Percentiles rank a stretch among this genome's conserved stretches.
phyloP scores from a whole-genome alignment of 108 stramenopile species.

The Skeletonema potamos region DNA sequence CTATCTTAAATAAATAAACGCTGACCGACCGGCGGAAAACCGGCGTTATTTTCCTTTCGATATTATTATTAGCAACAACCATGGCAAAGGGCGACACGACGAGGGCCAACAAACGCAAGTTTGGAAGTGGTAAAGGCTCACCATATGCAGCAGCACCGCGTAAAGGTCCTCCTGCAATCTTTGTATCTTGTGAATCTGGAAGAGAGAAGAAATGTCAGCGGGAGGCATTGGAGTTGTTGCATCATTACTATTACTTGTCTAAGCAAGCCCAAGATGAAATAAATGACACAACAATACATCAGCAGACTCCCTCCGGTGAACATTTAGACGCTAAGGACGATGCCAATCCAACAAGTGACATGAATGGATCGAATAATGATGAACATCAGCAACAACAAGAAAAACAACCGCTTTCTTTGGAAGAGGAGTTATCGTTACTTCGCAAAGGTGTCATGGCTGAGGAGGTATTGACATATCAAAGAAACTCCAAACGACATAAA shows the following conservation, averaged over 20 bases:
- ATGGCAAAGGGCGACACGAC: neutral
- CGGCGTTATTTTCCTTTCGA: no score
- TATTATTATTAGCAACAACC: no score
- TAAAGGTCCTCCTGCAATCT: constrained; percentile 68
- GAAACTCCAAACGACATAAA: constrained; percentile 13
- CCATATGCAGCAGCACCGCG: constrained; percentile 27
- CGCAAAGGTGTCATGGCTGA: constrained; percentile 50
- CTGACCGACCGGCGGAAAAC: no score
- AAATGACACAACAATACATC: neutral
- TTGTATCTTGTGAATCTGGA: constrained; percentile 73
- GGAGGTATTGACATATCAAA: constrained; percentile 35
- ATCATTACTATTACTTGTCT: constrained; percentile 55
- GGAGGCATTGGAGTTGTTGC: constrained; percentile 77
- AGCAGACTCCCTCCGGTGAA: neutral
- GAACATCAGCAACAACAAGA: constrained; percentile 14
- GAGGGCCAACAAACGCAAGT: neutral
- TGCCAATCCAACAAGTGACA: neutral
- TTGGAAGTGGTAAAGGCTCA: neutral
- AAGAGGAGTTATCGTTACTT: constrained; percentile 72
- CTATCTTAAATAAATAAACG: no score
- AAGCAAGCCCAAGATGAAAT: neutral
- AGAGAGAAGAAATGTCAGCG: constrained; percentile 68
- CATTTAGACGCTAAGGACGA: neutral
- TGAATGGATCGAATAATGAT: neutral
- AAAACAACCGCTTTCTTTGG: constrained; percentile 49